Evolutionary conservation across 2,329 filamentous ascomycete species (phyloP).

Genomic region (Knufia fluminis): DNA sequence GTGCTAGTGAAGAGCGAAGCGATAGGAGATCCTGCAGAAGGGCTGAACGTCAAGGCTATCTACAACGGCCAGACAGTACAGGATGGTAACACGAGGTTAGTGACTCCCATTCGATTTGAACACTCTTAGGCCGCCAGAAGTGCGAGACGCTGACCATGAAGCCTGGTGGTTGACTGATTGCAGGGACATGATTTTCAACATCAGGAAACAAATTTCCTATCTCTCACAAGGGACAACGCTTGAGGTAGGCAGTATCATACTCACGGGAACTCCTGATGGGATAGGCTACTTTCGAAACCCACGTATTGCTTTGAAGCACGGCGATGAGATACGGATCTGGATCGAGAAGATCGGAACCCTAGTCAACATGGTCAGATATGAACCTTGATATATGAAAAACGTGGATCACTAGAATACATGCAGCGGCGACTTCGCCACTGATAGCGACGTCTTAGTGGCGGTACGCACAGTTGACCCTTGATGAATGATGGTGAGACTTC

Average conservation of each 20-base stretch:
- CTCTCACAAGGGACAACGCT: constrained; percentile 33
- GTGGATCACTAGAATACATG: no score
- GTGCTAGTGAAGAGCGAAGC: constrained; percentile 23
- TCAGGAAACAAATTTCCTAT: no score
- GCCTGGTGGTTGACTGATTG: no score
- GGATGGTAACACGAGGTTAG: constrained; percentile 19
- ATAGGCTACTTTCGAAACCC: constrained; percentile 36
- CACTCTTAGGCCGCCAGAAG: no score
- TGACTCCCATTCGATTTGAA: no score
- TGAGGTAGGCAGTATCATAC: constrained; percentile 30
- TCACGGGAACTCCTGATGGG: constrained; percentile 37
- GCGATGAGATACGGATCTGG: constrained; percentile 39
- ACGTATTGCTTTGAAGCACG: constrained; percentile 30
- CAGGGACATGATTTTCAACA: no score
- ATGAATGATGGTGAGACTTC: no score
- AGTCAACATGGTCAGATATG: constrained; percentile 30
- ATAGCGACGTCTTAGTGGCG: no score
- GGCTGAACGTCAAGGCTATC: constrained; percentile 29
- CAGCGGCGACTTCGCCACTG: no score
- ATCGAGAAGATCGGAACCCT: constrained; percentile 42
- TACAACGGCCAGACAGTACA: constrained; percentile 20
- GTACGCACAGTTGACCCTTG: no score
- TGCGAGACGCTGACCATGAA: no score
- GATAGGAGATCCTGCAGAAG: constrained; percentile 34
- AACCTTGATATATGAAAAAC: no score